Percentiles rank a stretch among this genome's conserved stretches.
phyloP scores from a whole-genome alignment of 2,329 filamentous ascomycete genomes.

The Colletotrichum incanum region DNA sequence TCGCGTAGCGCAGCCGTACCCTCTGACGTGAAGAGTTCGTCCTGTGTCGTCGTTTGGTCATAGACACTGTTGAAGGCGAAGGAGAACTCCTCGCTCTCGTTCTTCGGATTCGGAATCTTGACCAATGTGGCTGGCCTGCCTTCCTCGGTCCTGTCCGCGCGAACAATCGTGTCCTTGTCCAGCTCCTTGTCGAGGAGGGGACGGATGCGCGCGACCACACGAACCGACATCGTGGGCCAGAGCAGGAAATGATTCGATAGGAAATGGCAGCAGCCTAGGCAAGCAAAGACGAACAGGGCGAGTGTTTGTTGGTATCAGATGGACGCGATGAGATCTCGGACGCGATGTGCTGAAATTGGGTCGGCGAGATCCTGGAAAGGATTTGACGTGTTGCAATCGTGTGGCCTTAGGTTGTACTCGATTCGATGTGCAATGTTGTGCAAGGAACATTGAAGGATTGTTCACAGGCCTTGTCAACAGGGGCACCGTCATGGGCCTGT shows the following conservation, averaged over 20 bases:
- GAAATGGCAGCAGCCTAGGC: conserved; percentile 2
- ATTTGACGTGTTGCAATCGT: conserved; percentile 19
- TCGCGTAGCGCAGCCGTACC: conserved; percentile 66
- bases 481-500: conserved; percentile 22
- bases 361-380: conserved; percentile 19
- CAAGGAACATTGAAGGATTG: conserved; percentile 23
- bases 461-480: conserved; percentile 33
- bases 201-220: conserved; percentile 91
- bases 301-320: background rate
- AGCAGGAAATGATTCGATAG: conserved; percentile 17
- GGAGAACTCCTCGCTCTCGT: conserved; percentile 89
- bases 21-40: conserved; percentile 90
- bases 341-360: conserved; percentile 28
- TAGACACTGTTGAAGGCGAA: conserved; percentile 98
- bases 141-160: conserved; percentile 73
- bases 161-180: conserved; percentile 90
- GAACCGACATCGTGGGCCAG: conserved; percentile 72
- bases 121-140: conserved; percentile 78
- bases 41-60: conserved; percentile 83
- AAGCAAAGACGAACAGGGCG: background rate
- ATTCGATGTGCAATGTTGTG: conserved; percentile 25
- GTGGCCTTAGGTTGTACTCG: conserved; percentile 25
- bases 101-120: conserved; percentile 94
- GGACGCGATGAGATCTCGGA: conserved; percentile 6
- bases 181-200: conserved; percentile 89